A percentile compares a stretch with the other conserved stretches of the same genome.
These are phyloP conservation scores for Excoecaria agallocha DNA, from an alignment of 345 rosid genomes.

Conservation along the genomic window DNA sequence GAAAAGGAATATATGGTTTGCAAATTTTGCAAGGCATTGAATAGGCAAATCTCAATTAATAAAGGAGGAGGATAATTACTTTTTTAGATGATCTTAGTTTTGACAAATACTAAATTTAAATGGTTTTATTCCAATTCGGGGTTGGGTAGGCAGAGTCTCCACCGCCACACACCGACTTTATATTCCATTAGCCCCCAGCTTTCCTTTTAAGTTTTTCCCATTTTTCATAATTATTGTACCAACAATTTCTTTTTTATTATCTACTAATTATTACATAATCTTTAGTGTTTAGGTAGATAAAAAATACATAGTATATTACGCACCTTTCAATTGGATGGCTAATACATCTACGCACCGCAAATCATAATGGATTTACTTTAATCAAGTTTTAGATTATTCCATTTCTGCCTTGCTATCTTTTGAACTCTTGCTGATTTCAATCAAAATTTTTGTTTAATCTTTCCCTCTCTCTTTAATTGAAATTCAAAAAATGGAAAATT, in stretches of 20 bases:
- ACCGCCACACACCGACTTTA: slow-evolving; percentile 28
- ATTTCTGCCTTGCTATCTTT: too few relatives aligned
- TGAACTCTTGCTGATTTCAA: slow-evolving; percentile 3
- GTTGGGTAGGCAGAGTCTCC: slow-evolving; percentile 20
- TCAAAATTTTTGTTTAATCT: slow-evolving; percentile 8
- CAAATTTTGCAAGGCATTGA: too few relatives aligned
- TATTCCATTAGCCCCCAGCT: background rate
- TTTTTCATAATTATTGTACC: slow-evolving; percentile 7
- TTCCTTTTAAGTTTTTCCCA: slow-evolving; percentile 1
- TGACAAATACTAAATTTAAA: background rate
- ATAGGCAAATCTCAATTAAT: too few relatives aligned
- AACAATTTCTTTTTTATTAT: too few relatives aligned
- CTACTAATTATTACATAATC: too few relatives aligned
- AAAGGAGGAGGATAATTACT: background rate
- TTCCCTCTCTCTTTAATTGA: slow-evolving; percentile 11
- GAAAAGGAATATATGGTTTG: too few relatives aligned
- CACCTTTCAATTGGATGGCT: too few relatives aligned
- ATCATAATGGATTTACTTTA: slow-evolving; percentile 20
- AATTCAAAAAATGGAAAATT: background rate
- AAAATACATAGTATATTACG: too few relatives aligned
- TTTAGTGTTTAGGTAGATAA: too few relatives aligned
- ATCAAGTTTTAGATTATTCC: slow-evolving; percentile 5
- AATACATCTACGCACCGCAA: too few relatives aligned
- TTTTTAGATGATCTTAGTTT: background rate
- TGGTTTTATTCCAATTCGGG: too few relatives aligned